These are phyloP conservation scores for Fraxinus paxiana DNA, from an alignment of 305 asterid genomes.

Conservation along the genomic window DNA sequence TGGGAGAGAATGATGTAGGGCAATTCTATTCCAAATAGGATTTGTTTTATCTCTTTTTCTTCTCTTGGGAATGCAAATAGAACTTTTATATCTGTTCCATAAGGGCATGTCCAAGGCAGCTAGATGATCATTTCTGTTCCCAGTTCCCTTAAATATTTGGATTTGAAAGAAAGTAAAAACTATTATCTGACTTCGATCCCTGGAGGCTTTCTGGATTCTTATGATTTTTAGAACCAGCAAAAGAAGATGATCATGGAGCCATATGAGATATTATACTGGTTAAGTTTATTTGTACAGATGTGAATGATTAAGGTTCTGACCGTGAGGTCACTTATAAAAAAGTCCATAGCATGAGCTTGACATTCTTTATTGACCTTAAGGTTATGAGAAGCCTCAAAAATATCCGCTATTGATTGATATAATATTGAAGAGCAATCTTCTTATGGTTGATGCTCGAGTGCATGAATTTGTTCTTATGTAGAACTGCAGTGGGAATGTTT, in stretches of 20 bases:
- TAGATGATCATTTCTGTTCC: not conserved
- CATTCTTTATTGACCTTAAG: not conserved
- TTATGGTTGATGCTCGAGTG: conserved; percentile 9
- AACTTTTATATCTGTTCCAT: not conserved
- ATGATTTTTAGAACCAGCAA: not conserved
- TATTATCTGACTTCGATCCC: not conserved
- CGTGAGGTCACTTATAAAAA: not conserved
- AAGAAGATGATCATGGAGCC: not conserved
- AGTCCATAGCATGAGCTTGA: not conserved
- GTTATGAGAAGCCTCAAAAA: not conserved
- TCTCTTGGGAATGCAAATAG: not conserved
- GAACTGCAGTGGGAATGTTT: conserved; percentile 11
- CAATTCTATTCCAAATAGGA: not conserved
- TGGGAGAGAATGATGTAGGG: not conserved
- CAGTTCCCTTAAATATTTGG: not conserved
- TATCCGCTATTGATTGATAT: not conserved
- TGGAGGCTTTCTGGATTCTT: not conserved
- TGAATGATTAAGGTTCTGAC: not conserved
- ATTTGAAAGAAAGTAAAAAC: not conserved
- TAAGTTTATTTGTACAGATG: not conserved
- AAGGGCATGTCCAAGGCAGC: conserved; percentile 2
- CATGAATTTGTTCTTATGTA: conserved; percentile 13
- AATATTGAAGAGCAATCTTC: conserved; percentile 19
- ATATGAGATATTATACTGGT: not conserved
- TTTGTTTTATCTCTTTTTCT: not conserved